These are phyloP conservation scores for Komagataella phaffii DNA, from an alignment of 805 yeast genomes.

Conservation along the genomic window DNA sequence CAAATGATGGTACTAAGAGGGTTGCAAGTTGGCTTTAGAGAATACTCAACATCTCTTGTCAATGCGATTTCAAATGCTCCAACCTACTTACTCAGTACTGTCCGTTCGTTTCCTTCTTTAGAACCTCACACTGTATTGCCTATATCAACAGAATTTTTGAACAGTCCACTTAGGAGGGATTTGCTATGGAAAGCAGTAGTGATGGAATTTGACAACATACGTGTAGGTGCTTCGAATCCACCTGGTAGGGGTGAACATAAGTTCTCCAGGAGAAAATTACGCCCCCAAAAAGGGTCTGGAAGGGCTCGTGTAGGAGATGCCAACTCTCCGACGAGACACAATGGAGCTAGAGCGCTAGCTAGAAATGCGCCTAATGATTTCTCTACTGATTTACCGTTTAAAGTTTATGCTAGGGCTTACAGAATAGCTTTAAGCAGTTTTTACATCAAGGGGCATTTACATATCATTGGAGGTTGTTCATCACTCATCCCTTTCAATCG, in stretches of 20 bases:
- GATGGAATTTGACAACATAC: slow-evolving; percentile 75
- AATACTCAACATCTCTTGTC: slow-evolving; percentile 7
- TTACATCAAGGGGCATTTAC: slow-evolving; percentile 62
- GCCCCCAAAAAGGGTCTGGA: slow-evolving; percentile 91
- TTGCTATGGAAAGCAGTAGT: slow-evolving; percentile 89
- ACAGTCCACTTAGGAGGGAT: slow-evolving; percentile 77
- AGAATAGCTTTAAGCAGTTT: slow-evolving; percentile 73
- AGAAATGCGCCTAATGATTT: slow-evolving; percentile 85
- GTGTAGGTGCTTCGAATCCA: slow-evolving; percentile 84
- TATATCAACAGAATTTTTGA: slow-evolving; percentile 56
- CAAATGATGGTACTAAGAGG: background rate
- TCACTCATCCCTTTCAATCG: slow-evolving; percentile 6
- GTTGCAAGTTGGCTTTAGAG: background rate
- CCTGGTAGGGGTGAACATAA: slow-evolving; percentile 81
- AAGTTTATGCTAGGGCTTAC: slow-evolving; percentile 64
- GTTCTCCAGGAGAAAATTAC: slow-evolving; percentile 68
- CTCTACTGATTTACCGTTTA: slow-evolving; percentile 61
- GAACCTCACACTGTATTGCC: slow-evolving; percentile 76
- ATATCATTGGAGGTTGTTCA: slow-evolving; percentile 42
- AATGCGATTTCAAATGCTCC: slow-evolving; percentile 35
- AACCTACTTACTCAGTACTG: slow-evolving; percentile 58
- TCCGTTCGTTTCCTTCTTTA: slow-evolving; percentile 79
- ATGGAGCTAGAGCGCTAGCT: slow-evolving; percentile 84
- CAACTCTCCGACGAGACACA: slow-evolving; percentile 82
- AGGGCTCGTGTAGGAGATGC: slow-evolving; percentile 93